A percentile compares a stretch with the other conserved stretches of the same genome.
Conservation (phyloP, 2,329 filamentous ascomycete genomes). For the Xylaria arbuscula region DNA sequence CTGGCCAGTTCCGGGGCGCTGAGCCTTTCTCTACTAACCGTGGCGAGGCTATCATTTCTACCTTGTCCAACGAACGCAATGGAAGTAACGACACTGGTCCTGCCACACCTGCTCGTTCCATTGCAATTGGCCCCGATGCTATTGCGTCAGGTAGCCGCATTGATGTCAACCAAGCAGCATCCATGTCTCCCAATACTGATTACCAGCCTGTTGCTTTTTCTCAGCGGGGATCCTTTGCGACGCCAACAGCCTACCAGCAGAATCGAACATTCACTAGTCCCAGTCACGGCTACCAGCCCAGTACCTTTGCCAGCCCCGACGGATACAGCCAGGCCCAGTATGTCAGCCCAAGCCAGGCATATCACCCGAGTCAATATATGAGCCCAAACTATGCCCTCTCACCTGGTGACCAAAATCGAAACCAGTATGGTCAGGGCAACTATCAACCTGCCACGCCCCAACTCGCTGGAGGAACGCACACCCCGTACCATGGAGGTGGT, state of each 20-base stretch:
- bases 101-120: slow-evolving; percentile 31
- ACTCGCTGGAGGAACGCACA: slow-evolving; percentile 36
- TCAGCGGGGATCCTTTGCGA: slow-evolving; percentile 18
- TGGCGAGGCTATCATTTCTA: slow-evolving; percentile 18
- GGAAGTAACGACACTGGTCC: slow-evolving; percentile 13
- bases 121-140: not conserved
- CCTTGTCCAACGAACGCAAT: not conserved
- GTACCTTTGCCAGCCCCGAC: slow-evolving; percentile 10
- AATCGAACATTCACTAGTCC: slow-evolving; percentile 21
- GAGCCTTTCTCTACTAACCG: slow-evolving; percentile 18
- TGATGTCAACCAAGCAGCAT: slow-evolving; percentile 10
- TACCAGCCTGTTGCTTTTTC: slow-evolving; percentile 19
- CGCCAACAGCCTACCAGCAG: slow-evolving; percentile 20
- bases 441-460: slow-evolving; percentile 38
- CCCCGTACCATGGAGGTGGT: slow-evolving; percentile 33
- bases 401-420: slow-evolving; percentile 23
- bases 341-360: slow-evolving; percentile 26
- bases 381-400: slow-evolving; percentile 36
- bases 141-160: slow-evolving; percentile 18
- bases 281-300: slow-evolving; percentile 24
- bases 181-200: slow-evolving; percentile 22
- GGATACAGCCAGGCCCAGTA: slow-evolving; percentile 29
- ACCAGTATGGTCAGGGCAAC: slow-evolving; percentile 17
- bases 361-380: slow-evolving; percentile 27
- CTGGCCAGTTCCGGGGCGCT: slow-evolving; percentile 23